Conservation (phyloP, 148 eudicot genomes). For the Chenopodium album region DNA sequence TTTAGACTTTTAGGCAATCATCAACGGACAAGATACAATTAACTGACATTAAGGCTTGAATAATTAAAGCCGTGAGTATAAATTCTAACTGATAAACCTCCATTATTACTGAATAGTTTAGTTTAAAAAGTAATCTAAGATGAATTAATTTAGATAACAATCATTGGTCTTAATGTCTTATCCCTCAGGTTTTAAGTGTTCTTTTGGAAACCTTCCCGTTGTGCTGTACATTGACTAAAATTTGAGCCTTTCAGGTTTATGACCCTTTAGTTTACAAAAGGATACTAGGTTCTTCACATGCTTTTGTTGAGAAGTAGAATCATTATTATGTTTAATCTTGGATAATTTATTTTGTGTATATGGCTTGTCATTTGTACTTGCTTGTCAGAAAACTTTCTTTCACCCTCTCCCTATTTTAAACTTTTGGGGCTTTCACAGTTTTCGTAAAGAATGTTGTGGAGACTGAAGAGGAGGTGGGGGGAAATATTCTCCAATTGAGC, state of each 20-base stretch:
- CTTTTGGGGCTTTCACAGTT: neutral
- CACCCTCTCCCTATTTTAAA: neutral
- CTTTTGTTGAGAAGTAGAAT: neutral
- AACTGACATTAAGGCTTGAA: neutral
- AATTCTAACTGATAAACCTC: neutral
- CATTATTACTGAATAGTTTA: neutral
- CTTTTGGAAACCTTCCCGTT: no score
- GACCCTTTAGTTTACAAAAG: neutral
- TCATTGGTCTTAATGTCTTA: neutral
- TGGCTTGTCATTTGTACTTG: neutral
- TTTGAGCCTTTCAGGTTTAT: neutral
- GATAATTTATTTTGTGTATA: neutral
- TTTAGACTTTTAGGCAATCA: neutral
- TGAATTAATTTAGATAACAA: neutral
- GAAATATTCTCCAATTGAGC: neutral
- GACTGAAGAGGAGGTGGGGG: neutral
- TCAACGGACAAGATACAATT: neutral
- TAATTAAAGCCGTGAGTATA: neutral
- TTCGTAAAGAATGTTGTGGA: neutral
- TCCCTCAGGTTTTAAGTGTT: neutral
- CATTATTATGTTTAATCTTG: neutral
- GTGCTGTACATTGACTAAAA: neutral
- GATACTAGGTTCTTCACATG: neutral
- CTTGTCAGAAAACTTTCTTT: neutral
- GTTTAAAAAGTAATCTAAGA: neutral